These are phyloP conservation scores for Crithidia mellificae DNA, from an alignment of 208 protist species.

Conservation along the genomic window DNA sequence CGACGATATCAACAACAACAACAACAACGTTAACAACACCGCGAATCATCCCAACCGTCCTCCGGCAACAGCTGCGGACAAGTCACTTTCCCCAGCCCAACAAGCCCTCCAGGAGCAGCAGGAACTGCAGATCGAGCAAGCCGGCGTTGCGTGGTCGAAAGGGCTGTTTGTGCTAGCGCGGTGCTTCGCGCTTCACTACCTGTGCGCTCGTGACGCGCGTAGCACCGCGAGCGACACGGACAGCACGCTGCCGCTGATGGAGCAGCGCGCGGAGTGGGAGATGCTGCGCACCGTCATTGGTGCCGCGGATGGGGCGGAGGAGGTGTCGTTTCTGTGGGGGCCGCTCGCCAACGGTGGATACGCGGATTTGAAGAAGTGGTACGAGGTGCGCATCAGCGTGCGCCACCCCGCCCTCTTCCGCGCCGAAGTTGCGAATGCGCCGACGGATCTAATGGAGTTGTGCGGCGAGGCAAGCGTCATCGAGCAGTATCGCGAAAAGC, in stretches of 20 bases:
- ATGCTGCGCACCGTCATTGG: constrained; percentile 29
- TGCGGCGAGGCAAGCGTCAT: constrained; percentile 31
- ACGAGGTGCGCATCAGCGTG: constrained; percentile 31
- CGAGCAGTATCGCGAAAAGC: constrained; percentile 5
- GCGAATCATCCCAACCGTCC: not conserved
- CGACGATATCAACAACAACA: not conserved
- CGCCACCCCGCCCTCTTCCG: constrained; percentile 21
- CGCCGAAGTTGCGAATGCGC: constrained; percentile 15
- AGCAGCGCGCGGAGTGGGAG: constrained; percentile 24
- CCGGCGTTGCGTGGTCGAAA: constrained; percentile 7
- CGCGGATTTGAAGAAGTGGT: not conserved
- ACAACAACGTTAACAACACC: not conserved
- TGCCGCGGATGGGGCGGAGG: constrained; percentile 10
- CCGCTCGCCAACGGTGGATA: not conserved
- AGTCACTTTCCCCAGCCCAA: not conserved
- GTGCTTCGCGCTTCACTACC: constrained; percentile 24
- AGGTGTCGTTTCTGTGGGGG: constrained; percentile 28
- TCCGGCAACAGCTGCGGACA: not conserved
- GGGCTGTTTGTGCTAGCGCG: constrained; percentile 31
- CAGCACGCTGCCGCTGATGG: constrained; percentile 3
- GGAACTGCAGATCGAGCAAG: constrained; percentile 12
- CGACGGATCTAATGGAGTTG: constrained; percentile 43
- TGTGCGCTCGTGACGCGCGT: constrained; percentile 3
- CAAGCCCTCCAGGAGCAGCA: constrained; percentile 7
- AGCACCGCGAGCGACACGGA: not conserved